Evolutionary conservation across 495 filamentous ascomycete genomes (phyloP).

Genomic region (Tricharina praecox): DNA sequence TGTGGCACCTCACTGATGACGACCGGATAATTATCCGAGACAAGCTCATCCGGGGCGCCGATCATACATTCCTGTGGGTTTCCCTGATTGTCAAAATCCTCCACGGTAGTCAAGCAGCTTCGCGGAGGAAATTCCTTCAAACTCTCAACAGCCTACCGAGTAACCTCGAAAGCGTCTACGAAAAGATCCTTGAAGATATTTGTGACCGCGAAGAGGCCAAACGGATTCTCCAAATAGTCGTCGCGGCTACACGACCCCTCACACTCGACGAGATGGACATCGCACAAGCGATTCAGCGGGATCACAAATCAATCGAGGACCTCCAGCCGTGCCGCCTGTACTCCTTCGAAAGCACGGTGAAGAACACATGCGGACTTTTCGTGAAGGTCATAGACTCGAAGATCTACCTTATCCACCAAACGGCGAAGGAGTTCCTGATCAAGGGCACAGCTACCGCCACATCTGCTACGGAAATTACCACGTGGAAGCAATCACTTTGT

Average conservation of each 20-base stretch:
- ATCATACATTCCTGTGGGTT: conserved; percentile 31
- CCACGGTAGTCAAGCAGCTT: not conserved
- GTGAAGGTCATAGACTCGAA: conserved; percentile 28
- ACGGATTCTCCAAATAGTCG: conserved; percentile 29
- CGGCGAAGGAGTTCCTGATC: conserved; percentile 9
- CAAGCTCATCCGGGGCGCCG: conserved; percentile 20
- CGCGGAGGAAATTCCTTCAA: conserved; percentile 14
- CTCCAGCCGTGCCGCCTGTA: conserved; percentile 12
- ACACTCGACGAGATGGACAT: conserved; percentile 29
- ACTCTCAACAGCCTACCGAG: conserved; percentile 18
- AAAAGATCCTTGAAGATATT: conserved; percentile 24
- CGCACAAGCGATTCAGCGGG: conserved; percentile 26
- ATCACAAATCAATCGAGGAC: conserved; percentile 17
- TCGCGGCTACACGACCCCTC: conserved; percentile 29
- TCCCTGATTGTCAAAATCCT: conserved; percentile 17
- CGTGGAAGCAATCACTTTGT: conserved; percentile 4
- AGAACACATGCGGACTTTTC: conserved; percentile 30
- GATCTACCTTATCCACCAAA: conserved; percentile 23
- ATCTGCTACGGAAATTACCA: not conserved
- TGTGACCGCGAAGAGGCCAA: conserved; percentile 9
- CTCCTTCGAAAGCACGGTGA: conserved; percentile 19
- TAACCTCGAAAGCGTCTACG: conserved; percentile 24
- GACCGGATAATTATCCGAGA: conserved; percentile 9
- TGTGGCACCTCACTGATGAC: conserved; percentile 5
- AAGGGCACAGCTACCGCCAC: not conserved